Base-by-base conservation (phyloP, 192 early-diverging fungal genomes). In the Backusella tarrabulga region DNA sequence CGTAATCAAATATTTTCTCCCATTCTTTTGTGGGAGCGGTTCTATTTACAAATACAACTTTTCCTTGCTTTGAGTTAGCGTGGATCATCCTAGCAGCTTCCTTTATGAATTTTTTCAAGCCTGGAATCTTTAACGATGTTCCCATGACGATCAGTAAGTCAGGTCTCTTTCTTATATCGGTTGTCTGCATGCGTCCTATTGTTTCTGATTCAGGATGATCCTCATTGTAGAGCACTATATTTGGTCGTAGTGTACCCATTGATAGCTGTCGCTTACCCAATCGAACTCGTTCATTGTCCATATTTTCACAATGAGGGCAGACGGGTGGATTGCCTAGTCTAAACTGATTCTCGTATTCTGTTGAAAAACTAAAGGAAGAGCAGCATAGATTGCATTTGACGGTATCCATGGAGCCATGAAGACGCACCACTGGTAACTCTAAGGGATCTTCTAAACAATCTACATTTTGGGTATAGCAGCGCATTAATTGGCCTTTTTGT, bases 391-490 rank as follows among this genome's bases (percentile, higher is more conserved):
- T 95, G 83, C 98, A 99, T 72, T 95, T 88, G 4, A 98, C 90
- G 41, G 88, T 91, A 72, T 93, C 88, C 68, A 99, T 85, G 68
- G 93, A 91, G 6, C 98, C 98, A 81, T 99, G 98, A 19, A 99
- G 88, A 85, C 96, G 96, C 14, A 99, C 94, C 0, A 97, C 93
- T 40, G 89, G 86, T 75, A 95, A 73, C 17, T 92, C 90, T 3
- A 94, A 85, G 17, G 89, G 87, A 66, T 90, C 88, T 79, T 99
- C 97, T 14, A 99, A 85, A 77, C 93, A 92, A 77, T 99, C 98
- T 74, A 98, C 98, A 83, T 99, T 99, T 84, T 97, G 97, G 15
- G 98, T 98, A 71, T 99, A 99, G 81, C 95, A 96, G 6, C 98
- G 84, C 29, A 96, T 75, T 9, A 99, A 88, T 82, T 95, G 92